Percentiles rank a stretch among this genome's conserved stretches.
These are phyloP conservation scores for Gossypium thurberi DNA, from an alignment of 345 rosid species.

Conservation along the genomic window DNA sequence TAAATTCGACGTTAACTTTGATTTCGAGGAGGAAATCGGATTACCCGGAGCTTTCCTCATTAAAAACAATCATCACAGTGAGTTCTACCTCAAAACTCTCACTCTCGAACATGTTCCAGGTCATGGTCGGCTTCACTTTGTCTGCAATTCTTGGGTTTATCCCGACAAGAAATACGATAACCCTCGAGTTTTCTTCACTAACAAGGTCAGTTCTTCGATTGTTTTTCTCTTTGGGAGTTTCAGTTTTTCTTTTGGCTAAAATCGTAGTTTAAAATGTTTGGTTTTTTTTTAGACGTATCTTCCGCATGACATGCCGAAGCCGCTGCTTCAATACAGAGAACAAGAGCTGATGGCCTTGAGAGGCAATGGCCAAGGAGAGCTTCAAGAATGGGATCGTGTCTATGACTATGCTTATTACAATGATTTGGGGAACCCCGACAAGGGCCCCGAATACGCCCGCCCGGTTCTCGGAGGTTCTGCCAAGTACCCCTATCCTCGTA, in stretches of 20 bases:
- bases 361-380: slow-evolving; percentile 69
- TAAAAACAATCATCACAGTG: slow-evolving; percentile 48
- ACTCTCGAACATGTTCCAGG: slow-evolving; percentile 72
- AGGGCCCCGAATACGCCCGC: slow-evolving; percentile 36
- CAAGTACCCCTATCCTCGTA: slow-evolving; percentile 81
- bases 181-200: slow-evolving; percentile 71
- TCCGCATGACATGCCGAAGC: slow-evolving; percentile 55
- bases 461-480: slow-evolving; percentile 77
- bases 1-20: slow-evolving; percentile 41
- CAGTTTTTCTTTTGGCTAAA: background rate
- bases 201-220: slow-evolving; percentile 40
- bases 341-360: slow-evolving; percentile 56
- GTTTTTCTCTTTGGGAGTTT: background rate
- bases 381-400: slow-evolving; percentile 68
- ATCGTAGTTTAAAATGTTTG: background rate
- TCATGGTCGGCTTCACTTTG: slow-evolving; percentile 55
- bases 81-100: slow-evolving; percentile 62
- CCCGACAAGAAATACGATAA: slow-evolving; percentile 42
- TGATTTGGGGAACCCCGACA: slow-evolving; percentile 57
- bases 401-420: slow-evolving; percentile 87
- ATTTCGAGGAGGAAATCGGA: slow-evolving; percentile 52
- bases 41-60: slow-evolving; percentile 64
- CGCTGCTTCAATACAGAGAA: slow-evolving; percentile 48
- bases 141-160: slow-evolving; percentile 87
- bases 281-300: slow-evolving; percentile 51